Percentiles rank a stretch among this genome's conserved stretches.
These are phyloP conservation scores for Lasiosphaeriaceae sp. DNA, from an alignment of 495 filamentous ascomycete species.

Conservation along the genomic window DNA sequence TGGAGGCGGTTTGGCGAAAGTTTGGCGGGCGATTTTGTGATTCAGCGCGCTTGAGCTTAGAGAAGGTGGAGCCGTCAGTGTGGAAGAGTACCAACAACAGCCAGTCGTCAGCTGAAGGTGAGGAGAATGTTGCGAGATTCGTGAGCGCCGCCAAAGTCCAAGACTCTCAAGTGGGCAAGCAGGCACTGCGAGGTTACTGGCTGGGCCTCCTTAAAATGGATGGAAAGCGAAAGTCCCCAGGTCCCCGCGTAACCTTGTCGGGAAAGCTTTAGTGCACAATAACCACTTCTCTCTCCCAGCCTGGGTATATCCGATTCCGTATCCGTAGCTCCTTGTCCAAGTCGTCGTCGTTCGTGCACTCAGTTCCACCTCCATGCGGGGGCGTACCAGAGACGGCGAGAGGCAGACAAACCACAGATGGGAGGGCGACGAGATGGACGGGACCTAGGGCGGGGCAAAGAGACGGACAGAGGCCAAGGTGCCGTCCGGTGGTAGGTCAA, in stretches of 20 bases:
- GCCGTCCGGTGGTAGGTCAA: neutral
- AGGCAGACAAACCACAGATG: neutral
- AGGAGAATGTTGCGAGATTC: neutral
- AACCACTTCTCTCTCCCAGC: neutral
- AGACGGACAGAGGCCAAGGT: neutral
- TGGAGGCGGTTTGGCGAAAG: neutral
- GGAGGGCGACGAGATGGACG: neutral
- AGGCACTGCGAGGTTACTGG: neutral
- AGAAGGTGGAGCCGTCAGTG: neutral
- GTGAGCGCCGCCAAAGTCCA: neutral
- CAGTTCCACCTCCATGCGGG: slow-evolving; percentile 6
- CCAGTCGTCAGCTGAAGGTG: neutral
- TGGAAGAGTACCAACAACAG: neutral
- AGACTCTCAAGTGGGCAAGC: neutral
- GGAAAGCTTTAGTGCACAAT: slow-evolving; percentile 3
- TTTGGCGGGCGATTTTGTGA: neutral
- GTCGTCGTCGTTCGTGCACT: neutral
- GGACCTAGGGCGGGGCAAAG: neutral
- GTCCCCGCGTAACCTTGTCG: slow-evolving; percentile 4
- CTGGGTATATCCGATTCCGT: no score
- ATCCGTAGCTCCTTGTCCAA: neutral
- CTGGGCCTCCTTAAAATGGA: neutral
- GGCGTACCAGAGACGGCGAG: neutral
- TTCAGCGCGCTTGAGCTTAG: neutral
- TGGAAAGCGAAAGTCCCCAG: neutral